These are phyloP conservation scores for Viola pubescens DNA, from an alignment of 441 rosid species.

Conservation along the genomic window DNA sequence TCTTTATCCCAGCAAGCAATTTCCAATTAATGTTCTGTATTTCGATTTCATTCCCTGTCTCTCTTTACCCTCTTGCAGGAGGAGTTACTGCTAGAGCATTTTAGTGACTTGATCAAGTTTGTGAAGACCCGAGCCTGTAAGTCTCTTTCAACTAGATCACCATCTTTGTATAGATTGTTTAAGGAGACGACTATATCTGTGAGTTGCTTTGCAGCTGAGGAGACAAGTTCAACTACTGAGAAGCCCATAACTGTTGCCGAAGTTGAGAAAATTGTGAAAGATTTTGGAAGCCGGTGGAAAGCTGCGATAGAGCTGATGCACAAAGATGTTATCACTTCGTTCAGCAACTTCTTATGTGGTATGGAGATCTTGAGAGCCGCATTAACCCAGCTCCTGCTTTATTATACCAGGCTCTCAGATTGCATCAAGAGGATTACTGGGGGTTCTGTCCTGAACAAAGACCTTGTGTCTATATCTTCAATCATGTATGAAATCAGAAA, in stretches of 20 bases:
- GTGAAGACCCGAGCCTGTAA: conserved; percentile 87
- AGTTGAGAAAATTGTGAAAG: conserved; percentile 60
- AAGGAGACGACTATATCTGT: conserved; percentile 11
- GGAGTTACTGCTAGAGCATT: conserved; percentile 87
- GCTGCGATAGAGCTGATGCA: conserved; percentile 94
- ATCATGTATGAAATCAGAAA: conserved; percentile 98
- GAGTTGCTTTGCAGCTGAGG: conserved; percentile 62
- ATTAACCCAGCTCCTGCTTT: conserved; percentile 83
- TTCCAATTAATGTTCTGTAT: not conserved
- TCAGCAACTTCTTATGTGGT: conserved; percentile 92
- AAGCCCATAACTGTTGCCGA: conserved; percentile 61
- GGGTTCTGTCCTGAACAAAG: conserved; percentile 78
- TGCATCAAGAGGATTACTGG: conserved; percentile 72
- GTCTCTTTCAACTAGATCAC: conserved; percentile 18
- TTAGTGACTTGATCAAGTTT: conserved; percentile 80
- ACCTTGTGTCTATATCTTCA: conserved; percentile 84
- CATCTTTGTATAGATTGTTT: not conserved
- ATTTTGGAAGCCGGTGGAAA: conserved; percentile 81
- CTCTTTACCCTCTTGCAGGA: conserved; percentile 44
- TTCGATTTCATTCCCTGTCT: not conserved
- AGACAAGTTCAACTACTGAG: conserved; percentile 53
- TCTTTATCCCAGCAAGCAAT: not conserved
- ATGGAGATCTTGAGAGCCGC: conserved; percentile 93
- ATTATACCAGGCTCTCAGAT: conserved; percentile 88
- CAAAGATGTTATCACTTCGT: conserved; percentile 94